Base-by-base conservation (phyloP, 2,329 filamentous ascomycete genomes). In the Fusarium albosuccineum region DNA sequence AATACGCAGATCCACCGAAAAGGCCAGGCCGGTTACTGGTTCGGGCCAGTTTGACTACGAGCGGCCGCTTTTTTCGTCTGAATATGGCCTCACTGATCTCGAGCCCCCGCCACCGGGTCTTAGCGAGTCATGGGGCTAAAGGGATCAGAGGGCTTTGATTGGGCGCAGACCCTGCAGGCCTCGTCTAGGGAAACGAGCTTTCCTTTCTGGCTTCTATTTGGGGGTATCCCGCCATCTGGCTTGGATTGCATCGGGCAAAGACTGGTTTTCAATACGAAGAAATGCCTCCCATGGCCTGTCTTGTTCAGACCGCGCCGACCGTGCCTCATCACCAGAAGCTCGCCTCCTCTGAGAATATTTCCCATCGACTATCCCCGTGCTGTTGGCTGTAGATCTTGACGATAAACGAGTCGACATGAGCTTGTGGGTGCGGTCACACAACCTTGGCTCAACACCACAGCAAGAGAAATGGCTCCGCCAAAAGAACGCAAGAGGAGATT, bases 401-500 rank as follows among this genome's bases (percentile, higher is more conserved):
- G 60, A 71, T 64, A 66, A 60, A 71, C 66, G 68, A 68, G 62
- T 33, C 46, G 46, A 49, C 62, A 61, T 58, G 54, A 71, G 68
- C 60, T 70, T 74, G 69, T 67, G 60, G 58, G 67, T 57, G 64
- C 62, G 46, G 46, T 62, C 44, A 40, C 37, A 56, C 27, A 56
- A 44, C 48, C 36, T 58, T 40, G 34, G 45, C 50, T 33, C 30
- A 49, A 36, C 30, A 36, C 33, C 33, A 49, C 46, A 34, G 46
- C 30, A 49, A 11, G 4, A 33, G 56, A 70, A 46, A 79, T 79
- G 77, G 76, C 73, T 49, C 77, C 73, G 41, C 76, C 75, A 37
- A 77, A 76, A 73, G 75, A 77, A 63, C 75, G 78, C 62, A 76
- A 79, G 68, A 74, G 78, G 57, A 77, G 73, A 60, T 79, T 80